Evolutionary conservation across 1,139 yeast genomes (phyloP), one percentile per base, ranked within the genome.

Genomic region (Magnusiomyces paraingens): DNA sequence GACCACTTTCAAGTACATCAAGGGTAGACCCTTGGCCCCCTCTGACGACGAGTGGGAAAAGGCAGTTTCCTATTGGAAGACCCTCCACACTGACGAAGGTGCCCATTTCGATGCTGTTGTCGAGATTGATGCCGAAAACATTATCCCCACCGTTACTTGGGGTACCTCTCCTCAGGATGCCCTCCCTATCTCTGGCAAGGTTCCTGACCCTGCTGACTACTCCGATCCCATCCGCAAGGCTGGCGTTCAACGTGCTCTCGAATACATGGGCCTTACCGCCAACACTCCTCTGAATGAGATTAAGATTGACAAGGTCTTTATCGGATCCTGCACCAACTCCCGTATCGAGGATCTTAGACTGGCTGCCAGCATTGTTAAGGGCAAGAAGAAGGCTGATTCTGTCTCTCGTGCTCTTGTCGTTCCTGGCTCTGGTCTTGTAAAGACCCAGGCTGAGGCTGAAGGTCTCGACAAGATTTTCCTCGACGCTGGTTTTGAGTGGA

Each of bases 151-250:
- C 36, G 90, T 93, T 58, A 93, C 99, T 18, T 93, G 99, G 99
- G 99, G 99, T 76, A 93, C 94, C 62, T 91, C 98, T 64, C 99
- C 99, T 42, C 98, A 93, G 74, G 99, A 93, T 69, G 98, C 98
- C 48, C 77, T 93, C 61, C 98, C 99, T 60, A 91, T 93, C 66
- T 84, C 93, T 29, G 95, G 88, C 29, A 66, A 72, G 26, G 96
- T 91, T 42, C 99, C 99, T 50, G 95, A 93, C 69, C 99, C 99
- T 58, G 71, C 82, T 14, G 61, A 65, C 53, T 77, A 73, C 55
- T 81, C 81, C 15, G 96, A 91, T 69, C 90, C 94, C 57, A 83
- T 83, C 67, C 82, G 81, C 69, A 84, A 81, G 67, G 78, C 86
- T 14, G 94, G 95, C 65, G 86, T 91, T 83, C 87, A 84, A 73